These are phyloP conservation scores for Omphalotus guepiniiformis DNA, from an alignment of 768 basidiomycete genomes.

Conservation along the genomic window DNA sequence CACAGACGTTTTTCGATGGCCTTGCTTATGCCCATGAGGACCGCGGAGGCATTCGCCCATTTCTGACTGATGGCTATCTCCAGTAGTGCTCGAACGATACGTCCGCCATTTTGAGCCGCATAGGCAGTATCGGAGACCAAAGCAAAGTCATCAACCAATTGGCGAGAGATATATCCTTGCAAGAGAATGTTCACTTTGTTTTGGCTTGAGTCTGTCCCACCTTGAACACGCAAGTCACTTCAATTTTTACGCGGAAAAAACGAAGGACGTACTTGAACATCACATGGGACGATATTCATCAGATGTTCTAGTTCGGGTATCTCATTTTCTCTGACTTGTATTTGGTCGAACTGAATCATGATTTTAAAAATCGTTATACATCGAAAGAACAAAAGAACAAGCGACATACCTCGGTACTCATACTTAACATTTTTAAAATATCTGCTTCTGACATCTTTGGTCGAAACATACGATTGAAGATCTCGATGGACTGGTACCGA, in stretches of 20 bases:
- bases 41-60: constrained; percentile 79
- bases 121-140: constrained; percentile 94
- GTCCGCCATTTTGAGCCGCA: constrained; percentile 90
- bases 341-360: constrained; percentile 76
- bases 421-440: constrained; percentile 78
- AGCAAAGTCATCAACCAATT: constrained; percentile 89
- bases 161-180: constrained; percentile 82
- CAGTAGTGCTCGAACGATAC: constrained; percentile 90
- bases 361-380: not conserved
- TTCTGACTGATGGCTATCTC: constrained; percentile 93
- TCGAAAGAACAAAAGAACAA: constrained; percentile 1
- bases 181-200: constrained; percentile 94
- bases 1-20: constrained; percentile 89
- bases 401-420: constrained; percentile 78
- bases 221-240: constrained; percentile 34
- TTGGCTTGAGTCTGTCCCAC: constrained; percentile 50
- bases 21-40: constrained; percentile 89
- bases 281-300: constrained; percentile 68
- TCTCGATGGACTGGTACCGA: constrained; percentile 76
- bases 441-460: constrained; percentile 92
- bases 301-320: constrained; percentile 74
- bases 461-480: constrained; percentile 77
- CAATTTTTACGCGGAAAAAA: not conserved
- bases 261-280: constrained; percentile 56
- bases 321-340: constrained; percentile 91